These are phyloP conservation scores for Talaromyces atroroseus DNA, from an alignment of 2,329 filamentous ascomycete genomes.

Conservation along the genomic window DNA sequence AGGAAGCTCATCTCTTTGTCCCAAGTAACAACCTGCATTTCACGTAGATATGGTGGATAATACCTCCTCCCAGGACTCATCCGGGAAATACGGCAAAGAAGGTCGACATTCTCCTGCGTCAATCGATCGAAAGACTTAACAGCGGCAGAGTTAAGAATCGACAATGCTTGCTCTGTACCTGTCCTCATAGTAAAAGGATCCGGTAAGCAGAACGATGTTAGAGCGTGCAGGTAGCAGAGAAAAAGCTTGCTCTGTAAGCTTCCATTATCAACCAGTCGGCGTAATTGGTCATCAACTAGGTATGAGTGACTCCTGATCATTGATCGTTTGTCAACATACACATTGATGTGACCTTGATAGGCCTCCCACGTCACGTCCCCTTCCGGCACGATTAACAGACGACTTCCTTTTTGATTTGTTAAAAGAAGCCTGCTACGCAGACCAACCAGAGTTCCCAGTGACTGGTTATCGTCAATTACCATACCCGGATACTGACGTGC, in stretches of 20 bases:
- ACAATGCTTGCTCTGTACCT: constrained; percentile 8
- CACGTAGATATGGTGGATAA: background rate
- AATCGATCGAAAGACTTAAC: constrained; percentile 2
- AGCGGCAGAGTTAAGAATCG: constrained; percentile 1
- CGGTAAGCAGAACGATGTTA: constrained; percentile 29
- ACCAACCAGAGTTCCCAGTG: constrained; percentile 46
- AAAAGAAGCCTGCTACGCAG: constrained; percentile 49
- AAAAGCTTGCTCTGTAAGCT: constrained; percentile 49
- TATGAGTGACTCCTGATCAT: constrained; percentile 23
- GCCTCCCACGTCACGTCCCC: background rate
- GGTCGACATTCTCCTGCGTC: background rate
- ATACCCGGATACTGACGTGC: constrained; percentile 50
- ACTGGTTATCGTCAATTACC: constrained; percentile 44
- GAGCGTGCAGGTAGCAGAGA: constrained; percentile 40
- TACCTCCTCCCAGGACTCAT: background rate
- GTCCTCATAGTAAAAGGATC: constrained; percentile 24
- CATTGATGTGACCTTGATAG: background rate
- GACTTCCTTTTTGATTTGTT: background rate
- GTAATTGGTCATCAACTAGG: background rate
- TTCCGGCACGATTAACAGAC: background rate
- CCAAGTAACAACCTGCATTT: constrained; percentile 2
- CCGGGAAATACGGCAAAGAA: background rate
- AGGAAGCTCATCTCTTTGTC: background rate
- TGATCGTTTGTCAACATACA: constrained; percentile 22
- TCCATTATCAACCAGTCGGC: constrained; percentile 47